Conservation (phyloP, 2,329 filamentous ascomycete genomes). For the Botryosphaeria dothidea region DNA sequence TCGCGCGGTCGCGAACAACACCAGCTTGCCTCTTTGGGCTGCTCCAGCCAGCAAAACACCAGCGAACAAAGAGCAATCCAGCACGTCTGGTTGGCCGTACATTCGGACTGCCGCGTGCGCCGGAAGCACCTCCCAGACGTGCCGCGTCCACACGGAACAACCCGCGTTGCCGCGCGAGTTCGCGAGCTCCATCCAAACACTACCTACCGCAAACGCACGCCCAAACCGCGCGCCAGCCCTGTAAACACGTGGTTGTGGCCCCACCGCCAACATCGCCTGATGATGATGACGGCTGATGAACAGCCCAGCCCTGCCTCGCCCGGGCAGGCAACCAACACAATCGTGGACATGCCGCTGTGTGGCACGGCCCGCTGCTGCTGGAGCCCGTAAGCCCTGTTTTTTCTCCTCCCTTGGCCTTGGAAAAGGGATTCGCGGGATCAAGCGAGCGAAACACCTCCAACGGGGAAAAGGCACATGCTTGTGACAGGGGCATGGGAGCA, state of each 20-base stretch:
- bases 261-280: slow-evolving; percentile 16
- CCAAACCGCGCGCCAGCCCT: neutral
- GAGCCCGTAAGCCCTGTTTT: slow-evolving; percentile 7
- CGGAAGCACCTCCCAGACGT: neutral
- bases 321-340: slow-evolving; percentile 8
- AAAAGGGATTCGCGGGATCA: neutral
- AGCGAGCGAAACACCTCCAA: neutral
- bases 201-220: neutral
- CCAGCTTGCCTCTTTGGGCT: neutral
- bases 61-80: neutral
- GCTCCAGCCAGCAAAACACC: neutral
- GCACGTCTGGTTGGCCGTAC: neutral
- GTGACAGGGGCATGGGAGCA: neutral
- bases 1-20: neutral
- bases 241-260: slow-evolving; percentile 14
- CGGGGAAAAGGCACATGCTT: neutral
- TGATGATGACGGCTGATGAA: slow-evolving; percentile 14
- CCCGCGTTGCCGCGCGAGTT: neutral
- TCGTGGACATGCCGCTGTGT: neutral
- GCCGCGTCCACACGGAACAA: neutral
- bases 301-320: neutral
- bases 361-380: slow-evolving; percentile 2
- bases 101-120: neutral
- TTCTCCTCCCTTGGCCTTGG: neutral
- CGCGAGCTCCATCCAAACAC: neutral